Base-by-base conservation (phyloP, 306 rosid genomes). In the Lupinus albus region DNA sequence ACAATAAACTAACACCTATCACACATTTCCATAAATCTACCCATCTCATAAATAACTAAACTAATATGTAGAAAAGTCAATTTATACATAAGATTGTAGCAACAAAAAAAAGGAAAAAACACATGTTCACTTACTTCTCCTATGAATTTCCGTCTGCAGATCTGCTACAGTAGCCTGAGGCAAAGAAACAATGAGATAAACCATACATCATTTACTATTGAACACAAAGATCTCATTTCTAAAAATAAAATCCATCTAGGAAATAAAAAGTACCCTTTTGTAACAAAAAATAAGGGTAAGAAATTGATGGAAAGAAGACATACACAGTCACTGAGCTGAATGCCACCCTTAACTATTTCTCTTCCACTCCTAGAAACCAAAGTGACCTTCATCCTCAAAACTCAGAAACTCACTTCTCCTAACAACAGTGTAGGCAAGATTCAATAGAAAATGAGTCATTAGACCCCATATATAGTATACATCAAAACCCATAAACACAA, bases 161-260 rank as follows among this genome's bases (percentile, higher is more conserved):
- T 93, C 99, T 66, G 96, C 86, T 47, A 93, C 96, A 21, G 90
- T 88, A 76, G 92, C 99, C 99, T 93, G 68, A 14, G 39, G 2
- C 20, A 62, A 76, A 67, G 58, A 79, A 80, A 74, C 38, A 49
- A 52, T 56, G 15, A 16, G 28, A 44, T 50, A 75, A 52, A 13
- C 53, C 55, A 41, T 53, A 55, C 18, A 68, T 65, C 57, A 52
- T 60, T 64, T 6, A 33, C 8, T 5, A 77, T 25, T 25, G 30
- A 33, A 67, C 67, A 64, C 45, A 48, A 47, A 56, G 35, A 46
- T 41, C 54, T 41, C 14, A 57, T 14, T 63, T 30, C 32, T 67
- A 11, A 60, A 46, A 39, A 33, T 3, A 64, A 41, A 53, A 55
- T n/a, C 45, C 60, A 73, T 4, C 21, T 7, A 5, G 55, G 33